Conservation (phyloP, 2,329 filamentous ascomycete genomes). For the Cladosporium velox region DNA sequence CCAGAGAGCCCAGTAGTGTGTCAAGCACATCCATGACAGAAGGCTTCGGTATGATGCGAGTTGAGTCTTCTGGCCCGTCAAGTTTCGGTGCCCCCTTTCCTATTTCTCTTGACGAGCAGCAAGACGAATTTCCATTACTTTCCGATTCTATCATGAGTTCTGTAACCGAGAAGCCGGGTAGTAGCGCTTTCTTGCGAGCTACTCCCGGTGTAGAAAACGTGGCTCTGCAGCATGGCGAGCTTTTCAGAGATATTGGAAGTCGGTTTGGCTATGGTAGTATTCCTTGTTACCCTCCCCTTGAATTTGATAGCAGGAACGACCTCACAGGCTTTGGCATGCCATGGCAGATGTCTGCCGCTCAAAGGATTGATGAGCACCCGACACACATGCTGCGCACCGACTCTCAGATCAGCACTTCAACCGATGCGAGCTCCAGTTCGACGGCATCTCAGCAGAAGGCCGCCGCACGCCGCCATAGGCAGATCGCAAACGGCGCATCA, state of each 20-base stretch:
- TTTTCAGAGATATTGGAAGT: conserved; percentile 33
- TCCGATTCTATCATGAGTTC: conserved; percentile 32
- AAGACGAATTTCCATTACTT: conserved; percentile 27
- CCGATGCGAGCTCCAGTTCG: conserved; percentile 18
- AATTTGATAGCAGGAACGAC: not conserved
- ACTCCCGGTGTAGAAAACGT: conserved; percentile 29
- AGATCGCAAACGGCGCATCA: conserved; percentile 33
- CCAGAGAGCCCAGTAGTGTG: conserved; percentile 49
- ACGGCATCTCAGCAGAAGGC: conserved; percentile 24
- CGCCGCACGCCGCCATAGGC: conserved; percentile 33
- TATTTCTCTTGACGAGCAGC: conserved; percentile 31
- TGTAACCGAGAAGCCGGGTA: conserved; percentile 27
- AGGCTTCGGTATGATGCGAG: conserved; percentile 47
- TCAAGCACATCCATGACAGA: conserved; percentile 44
- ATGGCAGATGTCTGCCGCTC: not conserved
- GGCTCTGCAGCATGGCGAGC: conserved; percentile 21
- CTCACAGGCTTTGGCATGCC: conserved; percentile 25
- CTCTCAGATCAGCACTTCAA: conserved; percentile 29
- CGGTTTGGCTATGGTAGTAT: conserved; percentile 24
- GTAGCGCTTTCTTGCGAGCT: conserved; percentile 27
- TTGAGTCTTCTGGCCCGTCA: conserved; percentile 38
- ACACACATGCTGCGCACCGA: conserved; percentile 27
- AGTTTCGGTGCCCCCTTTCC: conserved; percentile 33
- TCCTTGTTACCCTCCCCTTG: conserved; percentile 28
- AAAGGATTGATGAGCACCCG: not conserved